These are phyloP conservation scores for Sphaerosporella brunnea DNA, from an alignment of 495 filamentous ascomycete species.

Conservation along the genomic window DNA sequence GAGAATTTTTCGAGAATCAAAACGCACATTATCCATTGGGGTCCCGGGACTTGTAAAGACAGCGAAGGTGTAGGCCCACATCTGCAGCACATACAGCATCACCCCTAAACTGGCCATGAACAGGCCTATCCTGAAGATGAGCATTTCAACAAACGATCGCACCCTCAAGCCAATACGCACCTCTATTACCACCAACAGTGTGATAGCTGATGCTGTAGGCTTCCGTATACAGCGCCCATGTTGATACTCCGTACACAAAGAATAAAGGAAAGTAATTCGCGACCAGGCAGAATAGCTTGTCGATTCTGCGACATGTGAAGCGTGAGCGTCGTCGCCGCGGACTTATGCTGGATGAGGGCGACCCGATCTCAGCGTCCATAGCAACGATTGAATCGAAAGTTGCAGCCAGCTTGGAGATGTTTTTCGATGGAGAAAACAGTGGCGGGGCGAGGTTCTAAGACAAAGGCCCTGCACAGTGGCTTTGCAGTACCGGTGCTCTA, in stretches of 20 bases:
- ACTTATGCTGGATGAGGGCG: slow-evolving; percentile 10
- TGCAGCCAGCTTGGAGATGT: no score
- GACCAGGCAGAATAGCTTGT: slow-evolving; percentile 45
- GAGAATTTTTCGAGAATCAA: slow-evolving; percentile 37
- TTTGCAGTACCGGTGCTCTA: no score
- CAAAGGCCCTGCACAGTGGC: no score
- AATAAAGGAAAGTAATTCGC: slow-evolving; percentile 71
- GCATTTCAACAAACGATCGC: not conserved
- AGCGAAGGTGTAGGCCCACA: slow-evolving; percentile 73
- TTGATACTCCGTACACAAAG: slow-evolving; percentile 77
- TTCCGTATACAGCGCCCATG: slow-evolving; percentile 81
- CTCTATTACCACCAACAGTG: slow-evolving; percentile 44
- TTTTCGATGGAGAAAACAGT: no score
- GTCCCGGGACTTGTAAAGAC: slow-evolving; percentile 84
- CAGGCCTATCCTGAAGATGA: slow-evolving; percentile 2
- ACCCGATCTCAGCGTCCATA: slow-evolving; percentile 20
- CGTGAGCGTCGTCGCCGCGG: slow-evolving; percentile 12
- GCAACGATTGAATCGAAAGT: slow-evolving; percentile 3
- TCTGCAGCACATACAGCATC: slow-evolving; percentile 57
- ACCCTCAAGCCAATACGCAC: slow-evolving; percentile 32
- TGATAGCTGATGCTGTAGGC: slow-evolving; percentile 49
- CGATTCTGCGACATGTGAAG: slow-evolving; percentile 20
- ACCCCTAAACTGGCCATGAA: slow-evolving; percentile 35
- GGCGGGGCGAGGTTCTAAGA: no score
- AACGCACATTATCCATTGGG: slow-evolving; percentile 31